These are phyloP conservation scores for Dendrobium chrysotoxum DNA, from an alignment of 106 monocot species.

Conservation along the genomic window DNA sequence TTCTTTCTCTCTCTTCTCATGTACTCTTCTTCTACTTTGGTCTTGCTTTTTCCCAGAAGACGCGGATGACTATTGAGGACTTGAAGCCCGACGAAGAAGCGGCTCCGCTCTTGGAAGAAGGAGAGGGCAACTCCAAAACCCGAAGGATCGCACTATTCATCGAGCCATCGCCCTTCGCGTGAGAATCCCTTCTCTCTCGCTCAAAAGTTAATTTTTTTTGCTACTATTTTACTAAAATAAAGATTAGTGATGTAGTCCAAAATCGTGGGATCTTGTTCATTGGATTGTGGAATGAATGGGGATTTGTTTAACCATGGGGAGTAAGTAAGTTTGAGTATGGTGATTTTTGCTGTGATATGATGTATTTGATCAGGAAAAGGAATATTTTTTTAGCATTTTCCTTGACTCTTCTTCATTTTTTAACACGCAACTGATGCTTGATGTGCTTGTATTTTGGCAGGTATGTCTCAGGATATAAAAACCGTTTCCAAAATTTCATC, in stretches of 20 bases:
- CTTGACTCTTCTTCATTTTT: background rate
- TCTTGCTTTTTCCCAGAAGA: background rate
- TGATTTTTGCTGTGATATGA: background rate
- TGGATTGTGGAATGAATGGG: background rate
- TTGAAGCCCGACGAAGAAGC: conserved; percentile 5
- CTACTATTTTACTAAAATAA: background rate
- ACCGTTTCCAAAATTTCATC: conserved; percentile 98
- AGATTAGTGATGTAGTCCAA: background rate
- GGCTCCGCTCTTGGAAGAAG: conserved; percentile 3
- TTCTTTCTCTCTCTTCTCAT: background rate
- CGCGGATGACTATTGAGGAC: conserved; percentile 7
- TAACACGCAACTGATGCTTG: background rate
- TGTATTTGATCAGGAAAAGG: background rate
- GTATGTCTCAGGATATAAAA: conserved; percentile 97
- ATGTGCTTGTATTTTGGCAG: conserved; percentile 27
- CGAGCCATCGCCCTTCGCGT: conserved; percentile 78
- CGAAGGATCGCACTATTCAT: conserved; percentile 74
- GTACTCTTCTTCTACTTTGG: too few species aligned
- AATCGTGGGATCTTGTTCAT: background rate
- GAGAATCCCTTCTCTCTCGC: background rate
- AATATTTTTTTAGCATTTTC: background rate
- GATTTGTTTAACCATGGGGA: background rate
- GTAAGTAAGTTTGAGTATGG: background rate
- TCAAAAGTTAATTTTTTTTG: background rate
- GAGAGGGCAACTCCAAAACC: conserved; percentile 26